Evolutionary conservation across 768 basidiomycete genomes (phyloP), one percentile per base, ranked within the genome.

Genomic region (Boletales sp.): DNA sequence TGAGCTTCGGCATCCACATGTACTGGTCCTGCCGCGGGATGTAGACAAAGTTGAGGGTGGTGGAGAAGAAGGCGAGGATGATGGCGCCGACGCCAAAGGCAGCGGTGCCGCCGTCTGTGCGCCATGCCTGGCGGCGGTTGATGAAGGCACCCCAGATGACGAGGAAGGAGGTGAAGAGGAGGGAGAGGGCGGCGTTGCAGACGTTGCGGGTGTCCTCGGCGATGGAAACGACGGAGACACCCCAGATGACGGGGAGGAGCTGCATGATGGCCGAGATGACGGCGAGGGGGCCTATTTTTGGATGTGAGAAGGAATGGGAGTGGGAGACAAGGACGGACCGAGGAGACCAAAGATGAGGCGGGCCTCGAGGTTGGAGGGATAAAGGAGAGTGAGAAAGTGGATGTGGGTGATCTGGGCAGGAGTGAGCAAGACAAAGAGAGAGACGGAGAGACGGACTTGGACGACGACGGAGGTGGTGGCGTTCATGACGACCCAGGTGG

Each of bases 51-150:
- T 94, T 92, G 67, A 95, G 84, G 0, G 79, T 83, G 4, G 92
- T 93, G 47, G 87, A 87, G 37, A 86, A 70, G 43, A 94, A 60
- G 11, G 95, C 93, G n/a, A 99, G 78, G 1, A 77, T 58, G 50
- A 97, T 76, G 0, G 94, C 90, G 3, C 87, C 90, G 15, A 77
- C 79, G 15, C 97, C 97, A 60, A 99, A 99, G 0, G 84, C 88
- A 0, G 94, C 94, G 0, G 97, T 98, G 9, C 95, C 94, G 13
- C 97, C 97, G 59, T 98, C 95, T 0, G 87, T 90, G 32, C 95
- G 82, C 97, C 97, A 99, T 3, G 97, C 97, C 45, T 90, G 82
- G 40, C 81, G 77, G 19, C 93, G 82, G 63, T 98, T 97, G 56
- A 98, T 80, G 50, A 90, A 71, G 53, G 90, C 76, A 31, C 97